phyloP scores from a whole-genome alignment of 192 early-diverging fungal genomes.

The Mortierella hygrophila region DNA sequence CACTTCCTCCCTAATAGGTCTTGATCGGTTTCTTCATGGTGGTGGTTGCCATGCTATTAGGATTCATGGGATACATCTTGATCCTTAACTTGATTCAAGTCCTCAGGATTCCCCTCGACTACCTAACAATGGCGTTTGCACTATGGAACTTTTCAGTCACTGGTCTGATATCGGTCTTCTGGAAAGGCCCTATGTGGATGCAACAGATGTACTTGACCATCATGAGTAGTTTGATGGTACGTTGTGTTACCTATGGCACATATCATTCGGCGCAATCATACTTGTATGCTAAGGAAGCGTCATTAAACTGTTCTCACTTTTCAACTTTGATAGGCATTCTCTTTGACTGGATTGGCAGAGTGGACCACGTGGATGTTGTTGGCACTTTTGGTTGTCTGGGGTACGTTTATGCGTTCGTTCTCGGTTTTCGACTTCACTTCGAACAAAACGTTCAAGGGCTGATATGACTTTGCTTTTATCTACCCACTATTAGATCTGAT shows the following conservation, averaged over 20 bases:
- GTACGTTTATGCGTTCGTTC: conserved; percentile 56
- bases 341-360: conserved; percentile 74
- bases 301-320: conserved; percentile 11
- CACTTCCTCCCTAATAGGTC: conserved; percentile 51
- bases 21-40: conserved; percentile 82
- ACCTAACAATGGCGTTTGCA: conserved; percentile 78
- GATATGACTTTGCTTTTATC: not conserved
- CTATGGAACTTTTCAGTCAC: conserved; percentile 85
- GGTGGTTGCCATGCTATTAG: conserved; percentile 77
- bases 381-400: conserved; percentile 85
- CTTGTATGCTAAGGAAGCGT: not conserved
- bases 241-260: not conserved
- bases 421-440: not conserved
- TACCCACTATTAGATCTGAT: conserved; percentile 72
- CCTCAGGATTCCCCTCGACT: conserved; percentile 75
- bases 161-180: conserved; percentile 82
- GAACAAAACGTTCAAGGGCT: not conserved
- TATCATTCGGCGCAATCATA: not conserved
- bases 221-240: conserved; percentile 86
- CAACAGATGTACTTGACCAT: conserved; percentile 85
- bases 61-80: conserved; percentile 82
- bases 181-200: conserved; percentile 82
- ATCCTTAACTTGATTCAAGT: conserved; percentile 62
- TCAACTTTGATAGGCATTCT: conserved; percentile 70
- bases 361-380: conserved; percentile 89